Evolutionary conservation across 2,329 filamentous ascomycete genomes (phyloP).

Genomic region (Aspergillus tubingensis): DNA sequence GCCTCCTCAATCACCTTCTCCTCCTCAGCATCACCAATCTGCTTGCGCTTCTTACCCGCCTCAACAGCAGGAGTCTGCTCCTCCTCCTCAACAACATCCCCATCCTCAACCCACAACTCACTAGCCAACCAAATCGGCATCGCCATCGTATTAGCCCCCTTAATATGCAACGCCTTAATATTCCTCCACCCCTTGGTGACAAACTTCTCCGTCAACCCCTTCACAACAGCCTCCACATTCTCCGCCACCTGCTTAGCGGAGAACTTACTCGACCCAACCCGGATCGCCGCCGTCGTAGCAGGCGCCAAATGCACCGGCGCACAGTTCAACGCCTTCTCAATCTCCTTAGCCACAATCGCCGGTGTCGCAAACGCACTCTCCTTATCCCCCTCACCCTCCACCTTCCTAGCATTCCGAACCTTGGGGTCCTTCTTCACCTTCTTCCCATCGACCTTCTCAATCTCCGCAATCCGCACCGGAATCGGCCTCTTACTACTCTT

Average conservation of each 20-base stretch:
- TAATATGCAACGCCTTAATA: conserved; percentile 82
- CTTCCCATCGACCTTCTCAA: conserved; percentile 62
- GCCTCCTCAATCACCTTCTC: conserved; percentile 36
- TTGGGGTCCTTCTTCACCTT: conserved; percentile 59
- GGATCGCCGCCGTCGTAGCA: conserved; percentile 76
- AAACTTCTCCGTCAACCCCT: conserved; percentile 72
- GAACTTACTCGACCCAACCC: conserved; percentile 75
- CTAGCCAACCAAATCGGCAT: conserved; percentile 93
- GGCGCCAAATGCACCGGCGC: conserved; percentile 79
- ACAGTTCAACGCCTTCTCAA: conserved; percentile 73
- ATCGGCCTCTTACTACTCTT: conserved; percentile 84
- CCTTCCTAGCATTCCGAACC: conserved; percentile 39
- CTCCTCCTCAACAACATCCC: conserved; percentile 64
- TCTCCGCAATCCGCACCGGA: conserved; percentile 71
- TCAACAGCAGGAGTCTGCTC: conserved; percentile 38
- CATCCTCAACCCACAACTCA: conserved; percentile 83
- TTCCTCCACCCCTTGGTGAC: conserved; percentile 87
- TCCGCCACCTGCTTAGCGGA: conserved; percentile 73
- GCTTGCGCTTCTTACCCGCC: conserved; percentile 60
- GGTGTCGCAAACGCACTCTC: conserved; percentile 57
- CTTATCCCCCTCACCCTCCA: conserved; percentile 33
- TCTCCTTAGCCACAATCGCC: conserved; percentile 72
- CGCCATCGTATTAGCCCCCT: conserved; percentile 82
- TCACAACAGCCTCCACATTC: conserved; percentile 74
- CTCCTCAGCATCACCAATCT: conserved; percentile 31